Base-by-base conservation (phyloP, 2,329 filamentous ascomycete genomes). In the Colletotrichum horii region DNA sequence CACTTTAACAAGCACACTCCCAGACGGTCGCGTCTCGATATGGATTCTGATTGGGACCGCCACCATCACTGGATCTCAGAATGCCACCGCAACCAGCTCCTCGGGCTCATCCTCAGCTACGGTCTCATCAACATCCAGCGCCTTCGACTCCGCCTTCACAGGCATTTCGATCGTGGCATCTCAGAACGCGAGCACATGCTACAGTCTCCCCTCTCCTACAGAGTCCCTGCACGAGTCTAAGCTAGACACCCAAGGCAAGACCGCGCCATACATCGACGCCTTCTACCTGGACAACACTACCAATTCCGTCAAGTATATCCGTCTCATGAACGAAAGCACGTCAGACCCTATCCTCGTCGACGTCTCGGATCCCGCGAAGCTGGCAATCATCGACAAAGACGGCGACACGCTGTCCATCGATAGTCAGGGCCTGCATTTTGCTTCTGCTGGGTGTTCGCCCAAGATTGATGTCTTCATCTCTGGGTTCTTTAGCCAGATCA, bases 181-280 rank as follows among this genome's bases (percentile, higher is more conserved):
- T 2, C 52, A 60, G 4, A 74, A 72, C 16, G 75, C 71, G 2
- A 75, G 43, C 14, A 68, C 58, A 36, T 78, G 76, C 66, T 75
- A 77, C n/a, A 22, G 32, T 3, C 64, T 73, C 4, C 76, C 75
- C 2, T 38, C 24, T 1, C 66, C 76, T 0, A 66, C 55, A 4
- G 43, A 66, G 9, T 66, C 65, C 68, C 79, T 15, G 70, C 80
- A 26, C 77, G 83, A 48, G 79, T 75, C 83, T 0, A 69, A 81
- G 6, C 65, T 86, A n/a, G 81, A 82, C 60, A 85, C 83, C 58
- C 68, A 69, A 1, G 26, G 77, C 79, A 16, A 80, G 80, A 8
- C 73, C 82, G 8, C 80, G 76, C 83, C 84, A 0, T 86, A 84
- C 61, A 81, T 86, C 5, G 83, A 86, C 65, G 82, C 84, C 0